Conservation (phyloP, 768 basidiomycete genomes). For the Amanita fuliginea region DNA sequence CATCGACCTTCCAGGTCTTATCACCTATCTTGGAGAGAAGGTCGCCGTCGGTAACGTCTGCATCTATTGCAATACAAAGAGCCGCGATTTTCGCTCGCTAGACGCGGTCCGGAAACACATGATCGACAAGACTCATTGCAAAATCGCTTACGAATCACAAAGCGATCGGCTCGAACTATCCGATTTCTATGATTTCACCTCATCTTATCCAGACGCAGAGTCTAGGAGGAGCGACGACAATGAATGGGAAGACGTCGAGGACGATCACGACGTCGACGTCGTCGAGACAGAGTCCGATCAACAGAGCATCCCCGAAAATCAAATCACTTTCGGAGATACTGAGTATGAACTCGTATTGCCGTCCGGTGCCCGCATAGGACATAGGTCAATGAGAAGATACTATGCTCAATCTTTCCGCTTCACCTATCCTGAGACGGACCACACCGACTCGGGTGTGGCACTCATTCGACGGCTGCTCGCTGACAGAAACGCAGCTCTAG, state of each 20-base stretch:
- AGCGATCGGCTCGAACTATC: constrained; percentile 77
- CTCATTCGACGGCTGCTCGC: constrained; percentile 68
- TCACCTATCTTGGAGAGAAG: constrained; percentile 85
- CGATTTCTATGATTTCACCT: constrained; percentile 87
- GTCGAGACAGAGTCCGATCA: constrained; percentile 32
- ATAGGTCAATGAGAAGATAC: constrained; percentile 77
- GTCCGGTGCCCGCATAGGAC: constrained; percentile 86
- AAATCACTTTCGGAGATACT: constrained; percentile 70
- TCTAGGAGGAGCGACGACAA: constrained; percentile 16
- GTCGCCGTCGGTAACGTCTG: constrained; percentile 90
- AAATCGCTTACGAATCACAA: constrained; percentile 82
- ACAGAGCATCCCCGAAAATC: constrained; percentile 30
- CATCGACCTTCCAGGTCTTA: constrained; percentile 69
- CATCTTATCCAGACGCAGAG: constrained; percentile 53
- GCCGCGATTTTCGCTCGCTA: constrained; percentile 71
- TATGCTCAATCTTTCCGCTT: constrained; percentile 72
- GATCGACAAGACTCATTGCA: constrained; percentile 94
- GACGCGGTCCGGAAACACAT: constrained; percentile 93
- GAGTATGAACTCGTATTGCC: constrained; percentile 85
- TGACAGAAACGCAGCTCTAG: constrained; percentile 77
- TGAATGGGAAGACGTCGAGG: constrained; percentile 28
- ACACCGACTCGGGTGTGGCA: constrained; percentile 59
- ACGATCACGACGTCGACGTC: constrained; percentile 25
- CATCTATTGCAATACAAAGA: constrained; percentile 78
- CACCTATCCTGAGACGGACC: constrained; percentile 15